Percentiles rank a stretch among this genome's conserved stretches.
Evolutionary conservation across 192 early-diverging fungal genomes (phyloP).

Genomic region (Gonapodya prolifera): DNA sequence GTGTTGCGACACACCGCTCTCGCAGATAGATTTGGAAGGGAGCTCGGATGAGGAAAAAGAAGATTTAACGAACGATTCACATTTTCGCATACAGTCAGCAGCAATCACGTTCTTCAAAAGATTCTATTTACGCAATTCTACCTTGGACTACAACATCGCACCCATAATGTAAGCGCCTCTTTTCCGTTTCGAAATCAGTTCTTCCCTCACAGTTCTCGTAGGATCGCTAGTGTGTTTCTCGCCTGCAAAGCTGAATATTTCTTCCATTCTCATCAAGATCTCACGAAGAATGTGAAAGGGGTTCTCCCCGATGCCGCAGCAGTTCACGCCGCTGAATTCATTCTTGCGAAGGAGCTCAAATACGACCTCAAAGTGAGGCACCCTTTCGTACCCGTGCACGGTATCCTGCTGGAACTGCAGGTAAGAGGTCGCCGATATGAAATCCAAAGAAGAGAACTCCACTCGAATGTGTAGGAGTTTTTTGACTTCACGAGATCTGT

Average conservation of each 20-base stretch:
- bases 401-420: not conserved
- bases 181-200: too few species aligned
- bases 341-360: not conserved
- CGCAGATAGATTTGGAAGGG: not conserved
- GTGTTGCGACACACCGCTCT: too few species aligned
- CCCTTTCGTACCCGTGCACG: not conserved
- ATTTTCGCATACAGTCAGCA: not conserved
- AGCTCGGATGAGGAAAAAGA: not conserved
- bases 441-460: too few species aligned
- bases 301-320: not conserved
- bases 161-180: not conserved
- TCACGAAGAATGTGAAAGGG: not conserved
- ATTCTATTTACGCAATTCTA: not conserved
- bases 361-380: slow-evolving; percentile 1
- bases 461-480: too few species aligned
- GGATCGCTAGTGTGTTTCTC: not conserved
- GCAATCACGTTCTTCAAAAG: not conserved
- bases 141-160: not conserved
- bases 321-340: not conserved
- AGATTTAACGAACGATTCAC: not conserved
- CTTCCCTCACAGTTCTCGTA: not conserved
- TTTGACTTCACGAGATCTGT: too few species aligned
- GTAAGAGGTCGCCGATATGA: too few species aligned
- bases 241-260: not conserved
- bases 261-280: not conserved